Evolutionary conservation across 805 yeast species (phyloP).

Genomic region (Kazachstania africana): DNA sequence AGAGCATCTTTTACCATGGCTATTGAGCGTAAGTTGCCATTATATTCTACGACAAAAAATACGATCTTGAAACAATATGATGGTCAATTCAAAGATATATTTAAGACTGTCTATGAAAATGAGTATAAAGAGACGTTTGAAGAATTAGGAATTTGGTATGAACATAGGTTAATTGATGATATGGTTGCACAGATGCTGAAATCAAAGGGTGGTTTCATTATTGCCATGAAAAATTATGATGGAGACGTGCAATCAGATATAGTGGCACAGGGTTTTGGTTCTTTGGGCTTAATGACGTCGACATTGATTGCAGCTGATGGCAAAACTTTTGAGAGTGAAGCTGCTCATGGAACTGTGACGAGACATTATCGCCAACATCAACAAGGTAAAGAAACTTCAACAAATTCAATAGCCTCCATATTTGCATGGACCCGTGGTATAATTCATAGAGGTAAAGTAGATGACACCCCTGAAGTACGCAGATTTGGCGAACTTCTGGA

Average conservation of each 20-base stretch:
- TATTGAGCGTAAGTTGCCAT: slow-evolving; percentile 59
- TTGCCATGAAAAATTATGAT: slow-evolving; percentile 95
- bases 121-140: slow-evolving; percentile 66
- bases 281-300: slow-evolving; percentile 93
- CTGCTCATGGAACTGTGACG: slow-evolving; percentile 98
- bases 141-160: slow-evolving; percentile 80
- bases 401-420: slow-evolving; percentile 94
- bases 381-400: slow-evolving; percentile 93
- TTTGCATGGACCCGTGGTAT: slow-evolving; percentile 96
- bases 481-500: slow-evolving; percentile 71
- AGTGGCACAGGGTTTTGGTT: slow-evolving; percentile 97
- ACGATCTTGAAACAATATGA: slow-evolving; percentile 90
- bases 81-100: slow-evolving; percentile 90
- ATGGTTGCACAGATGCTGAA: slow-evolving; percentile 99
- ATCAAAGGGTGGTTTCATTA: slow-evolving; percentile 87
- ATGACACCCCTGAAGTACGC: slow-evolving; percentile 73
- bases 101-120: slow-evolving; percentile 64
- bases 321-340: slow-evolving; percentile 88
- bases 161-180: slow-evolving; percentile 92
- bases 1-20: slow-evolving; percentile 85
- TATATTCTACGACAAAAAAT: slow-evolving; percentile 86
- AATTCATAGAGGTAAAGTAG: slow-evolving; percentile 84
- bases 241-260: slow-evolving; percentile 96
- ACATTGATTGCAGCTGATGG: slow-evolving; percentile 97
- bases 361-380: slow-evolving; percentile 95